These are phyloP conservation scores for Colletotrichum sp. DNA, from an alignment of 2,329 filamentous ascomycete species.

Conservation along the genomic window DNA sequence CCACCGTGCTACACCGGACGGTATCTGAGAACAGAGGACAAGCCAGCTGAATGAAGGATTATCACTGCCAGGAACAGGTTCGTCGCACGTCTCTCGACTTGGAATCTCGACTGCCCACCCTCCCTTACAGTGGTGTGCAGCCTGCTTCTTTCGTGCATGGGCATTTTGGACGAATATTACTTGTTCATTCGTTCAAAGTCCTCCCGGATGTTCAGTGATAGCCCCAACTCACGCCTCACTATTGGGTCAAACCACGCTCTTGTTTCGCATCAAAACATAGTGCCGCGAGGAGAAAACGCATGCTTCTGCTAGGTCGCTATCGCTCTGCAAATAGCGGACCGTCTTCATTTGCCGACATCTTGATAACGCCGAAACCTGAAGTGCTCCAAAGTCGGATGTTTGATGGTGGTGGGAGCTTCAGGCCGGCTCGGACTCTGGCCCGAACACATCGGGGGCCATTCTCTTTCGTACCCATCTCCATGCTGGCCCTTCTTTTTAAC, in stretches of 20 bases:
- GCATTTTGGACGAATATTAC: neutral
- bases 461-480: neutral
- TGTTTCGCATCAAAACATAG: neutral
- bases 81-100: neutral
- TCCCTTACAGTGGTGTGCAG: neutral
- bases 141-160: neutral
- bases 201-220: neutral
- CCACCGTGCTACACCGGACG: neutral
- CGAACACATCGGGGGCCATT: neutral
- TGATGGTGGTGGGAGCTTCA: neutral
- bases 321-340: neutral
- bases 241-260: neutral
- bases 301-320: neutral
- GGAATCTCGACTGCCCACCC: neutral
- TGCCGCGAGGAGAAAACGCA: neutral
- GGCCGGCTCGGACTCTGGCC: neutral
- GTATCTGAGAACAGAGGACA: neutral
- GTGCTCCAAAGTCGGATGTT: neutral
- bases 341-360: neutral
- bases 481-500: neutral
- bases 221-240: neutral
- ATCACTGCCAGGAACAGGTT: neutral
- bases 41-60: neutral
- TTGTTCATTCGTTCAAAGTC: neutral
- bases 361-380: neutral